Percentiles rank a stretch among this genome's conserved stretches.
phyloP scores from a whole-genome alignment of 768 basidiomycete genomes.

The Pholiota molesta region DNA sequence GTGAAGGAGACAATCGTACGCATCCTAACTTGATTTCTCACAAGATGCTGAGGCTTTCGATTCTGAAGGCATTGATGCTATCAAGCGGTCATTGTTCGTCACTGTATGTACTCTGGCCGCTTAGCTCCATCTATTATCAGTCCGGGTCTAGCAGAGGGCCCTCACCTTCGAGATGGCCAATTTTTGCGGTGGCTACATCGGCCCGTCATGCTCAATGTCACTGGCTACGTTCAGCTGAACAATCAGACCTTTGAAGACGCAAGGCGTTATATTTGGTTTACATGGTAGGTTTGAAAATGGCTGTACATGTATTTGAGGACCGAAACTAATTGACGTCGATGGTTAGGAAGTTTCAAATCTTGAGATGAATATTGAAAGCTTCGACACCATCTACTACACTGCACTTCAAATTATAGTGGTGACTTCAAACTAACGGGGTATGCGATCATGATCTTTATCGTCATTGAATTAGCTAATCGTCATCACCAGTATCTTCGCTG shows the following conservation, averaged over 20 bases:
- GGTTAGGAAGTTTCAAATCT: constrained; percentile 71
- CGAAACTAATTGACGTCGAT: not conserved
- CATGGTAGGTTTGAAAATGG: too few species aligned
- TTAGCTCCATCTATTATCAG: constrained; percentile 33
- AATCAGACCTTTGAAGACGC: constrained; percentile 27
- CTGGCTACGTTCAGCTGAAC: constrained; percentile 37
- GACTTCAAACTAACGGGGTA: constrained; percentile 77
- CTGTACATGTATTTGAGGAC: too few species aligned
- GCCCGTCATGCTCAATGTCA: constrained; percentile 55
- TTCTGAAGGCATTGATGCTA: too few species aligned
- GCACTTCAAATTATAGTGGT: constrained; percentile 85
- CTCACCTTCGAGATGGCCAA: constrained; percentile 49
- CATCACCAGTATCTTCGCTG: constrained; percentile 91
- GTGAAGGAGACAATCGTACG: too few species aligned
- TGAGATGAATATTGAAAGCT: constrained; percentile 65
- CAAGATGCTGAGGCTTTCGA: too few species aligned
- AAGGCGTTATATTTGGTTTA: constrained; percentile 95
- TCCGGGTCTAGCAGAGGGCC: constrained; percentile 56
- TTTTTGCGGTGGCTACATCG: constrained; percentile 84
- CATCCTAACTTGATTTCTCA: too few species aligned
- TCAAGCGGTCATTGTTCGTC: too few species aligned
- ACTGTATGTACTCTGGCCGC: too few species aligned
- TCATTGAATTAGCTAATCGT: constrained; percentile 39
- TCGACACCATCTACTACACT: constrained; percentile 86
- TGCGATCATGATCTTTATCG: constrained; percentile 28